phyloP scores from a whole-genome alignment of 192 early-diverging fungal genomes.

The Podila epicladia region DNA sequence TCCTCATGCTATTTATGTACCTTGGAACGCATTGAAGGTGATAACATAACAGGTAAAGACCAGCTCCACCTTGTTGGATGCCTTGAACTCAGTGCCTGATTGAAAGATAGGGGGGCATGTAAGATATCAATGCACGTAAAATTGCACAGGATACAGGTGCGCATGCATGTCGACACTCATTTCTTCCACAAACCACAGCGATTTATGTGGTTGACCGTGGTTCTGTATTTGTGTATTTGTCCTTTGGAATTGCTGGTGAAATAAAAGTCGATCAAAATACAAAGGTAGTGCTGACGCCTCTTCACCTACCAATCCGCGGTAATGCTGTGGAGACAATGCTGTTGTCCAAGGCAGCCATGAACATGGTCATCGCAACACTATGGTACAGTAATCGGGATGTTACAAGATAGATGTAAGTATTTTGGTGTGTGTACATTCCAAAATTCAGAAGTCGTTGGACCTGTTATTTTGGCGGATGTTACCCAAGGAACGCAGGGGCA shows the following conservation, averaged over 20 bases:
- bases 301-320: constrained; percentile 57
- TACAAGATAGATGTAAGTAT: too few relatives aligned
- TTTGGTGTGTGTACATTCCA: too few relatives aligned
- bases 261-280: not conserved
- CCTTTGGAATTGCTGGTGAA: not conserved
- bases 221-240: not conserved
- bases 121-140: not conserved
- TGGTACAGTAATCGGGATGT: not conserved
- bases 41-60: constrained; percentile 52
- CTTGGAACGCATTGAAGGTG: constrained; percentile 47
- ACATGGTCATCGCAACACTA: constrained; percentile 59
- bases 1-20: not conserved
- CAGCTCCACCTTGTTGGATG: constrained; percentile 43
- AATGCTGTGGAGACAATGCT: constrained; percentile 72
- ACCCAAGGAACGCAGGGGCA: constrained; percentile 42
- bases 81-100: constrained; percentile 24
- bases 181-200: not conserved
- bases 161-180: not conserved
- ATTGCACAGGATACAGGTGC: not conserved
- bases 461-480: not conserved
- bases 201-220: not conserved
- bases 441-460: too few relatives aligned
- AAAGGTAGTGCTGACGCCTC: not conserved
- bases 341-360: constrained; percentile 67
- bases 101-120: not conserved